Evolutionary conservation across 169 alveolate genomes (phyloP), one percentile per base, ranked within the genome.

Genomic region (Plasmodium cynomolgi): DNA sequence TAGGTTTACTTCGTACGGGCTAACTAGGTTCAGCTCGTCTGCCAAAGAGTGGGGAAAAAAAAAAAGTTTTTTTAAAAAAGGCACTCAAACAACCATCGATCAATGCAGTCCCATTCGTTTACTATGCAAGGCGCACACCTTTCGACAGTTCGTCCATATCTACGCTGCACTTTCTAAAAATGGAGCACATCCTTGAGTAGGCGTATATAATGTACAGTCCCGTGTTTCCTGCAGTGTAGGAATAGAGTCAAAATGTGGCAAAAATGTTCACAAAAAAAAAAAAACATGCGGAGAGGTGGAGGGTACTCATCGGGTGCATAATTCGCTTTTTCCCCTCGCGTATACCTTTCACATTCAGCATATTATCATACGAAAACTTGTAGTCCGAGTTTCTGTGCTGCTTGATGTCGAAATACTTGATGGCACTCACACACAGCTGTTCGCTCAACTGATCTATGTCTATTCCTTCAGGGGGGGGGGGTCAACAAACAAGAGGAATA

Each of bases 301-400:
- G 77, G 20, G 26, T 11, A 68, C 15, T 68, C 9, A 68, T 29
- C 39, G 9, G 31, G 39, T 68, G 77, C 37, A 23, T 5, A 26
- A 23, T 68, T 68, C 7, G 37, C 13, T 26, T 68, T 62, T 6
- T 3, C 15, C 77, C 77, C 1, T 68, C 77, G 15, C 37, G 37
- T 7, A 68, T 96, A 79, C 99, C 99, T 93, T 98, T 98, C 62
- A 99, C 99, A 93, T 98, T 99, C 81, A 99, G 97, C 99, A 99
- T 99, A 96, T 97, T 97, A 95, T 99, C 99, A 86, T 97, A 99
- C 74, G 99, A 97, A 96, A 99, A 99, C 93, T 96, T 98, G 93
- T 99, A 99, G 85, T 98, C 98, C 75, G 99, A 97, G 44, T 97
- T 95, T 77, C 99, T 96, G 95, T 98, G 98, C 92, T 99, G 99